These are phyloP conservation scores for Exophiala dermatitidis DNA, from an alignment of 2,329 filamentous ascomycete species.

Conservation along the genomic window DNA sequence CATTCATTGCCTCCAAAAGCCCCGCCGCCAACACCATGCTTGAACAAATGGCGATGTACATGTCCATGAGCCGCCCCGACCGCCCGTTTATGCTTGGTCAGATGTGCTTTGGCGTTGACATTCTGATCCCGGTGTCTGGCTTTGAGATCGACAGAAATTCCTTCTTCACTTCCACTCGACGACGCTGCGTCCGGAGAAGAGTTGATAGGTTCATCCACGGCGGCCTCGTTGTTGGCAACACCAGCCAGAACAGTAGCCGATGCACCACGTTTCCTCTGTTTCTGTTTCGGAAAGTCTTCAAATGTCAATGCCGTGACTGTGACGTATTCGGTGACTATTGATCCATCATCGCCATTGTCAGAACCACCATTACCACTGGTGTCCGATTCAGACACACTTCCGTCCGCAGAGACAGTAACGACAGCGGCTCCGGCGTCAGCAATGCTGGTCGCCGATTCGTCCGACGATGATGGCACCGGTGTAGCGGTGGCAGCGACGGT, in stretches of 20 bases:
- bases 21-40: neutral
- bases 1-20: neutral
- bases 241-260: neutral
- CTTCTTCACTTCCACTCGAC: neutral
- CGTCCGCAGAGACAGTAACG: neutral
- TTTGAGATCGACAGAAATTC: neutral
- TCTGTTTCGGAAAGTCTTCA: neutral
- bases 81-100: neutral
- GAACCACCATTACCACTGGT: neutral
- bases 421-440: neutral
- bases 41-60: conserved; percentile 12
- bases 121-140: neutral
- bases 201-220: neutral
- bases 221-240: neutral
- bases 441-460: neutral
- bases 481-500: neutral
- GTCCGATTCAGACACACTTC: neutral
- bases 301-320: conserved; percentile 7
- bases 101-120: neutral
- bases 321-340: conserved; percentile 2
- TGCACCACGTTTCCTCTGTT: conserved; percentile 1
- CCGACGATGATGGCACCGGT: neutral
- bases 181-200: neutral
- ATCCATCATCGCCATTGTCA: neutral
- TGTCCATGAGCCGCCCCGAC: neutral